phyloP scores from a whole-genome alignment of 441 rosid genomes.

The Bocquillonia castaneifolia region DNA sequence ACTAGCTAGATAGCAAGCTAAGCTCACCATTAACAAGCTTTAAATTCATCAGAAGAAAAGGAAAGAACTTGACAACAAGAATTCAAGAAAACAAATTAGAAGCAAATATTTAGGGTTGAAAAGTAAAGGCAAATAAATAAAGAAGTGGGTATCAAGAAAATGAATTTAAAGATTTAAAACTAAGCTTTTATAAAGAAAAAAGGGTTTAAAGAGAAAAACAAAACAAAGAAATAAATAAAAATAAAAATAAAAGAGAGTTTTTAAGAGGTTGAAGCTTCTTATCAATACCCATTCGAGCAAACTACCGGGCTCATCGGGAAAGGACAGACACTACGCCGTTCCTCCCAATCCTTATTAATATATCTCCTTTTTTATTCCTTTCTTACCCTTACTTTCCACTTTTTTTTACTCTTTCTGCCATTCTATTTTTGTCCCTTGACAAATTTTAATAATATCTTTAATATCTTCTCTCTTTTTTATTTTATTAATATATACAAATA shows the following conservation, averaged over 20 bases:
- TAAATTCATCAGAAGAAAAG: background rate
- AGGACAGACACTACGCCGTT: constrained; percentile 47
- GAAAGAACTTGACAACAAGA: background rate
- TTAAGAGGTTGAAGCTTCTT: background rate
- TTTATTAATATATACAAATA: background rate
- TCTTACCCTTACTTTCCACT: constrained; percentile 12
- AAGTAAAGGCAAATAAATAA: background rate
- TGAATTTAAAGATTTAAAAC: background rate
- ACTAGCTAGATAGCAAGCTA: too few relatives aligned
- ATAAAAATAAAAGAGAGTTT: background rate
- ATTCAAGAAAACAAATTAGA: too few relatives aligned
- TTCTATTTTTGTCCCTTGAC: background rate
- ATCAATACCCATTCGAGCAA: constrained; percentile 41
- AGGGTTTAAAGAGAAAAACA: background rate
- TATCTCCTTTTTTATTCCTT: constrained; percentile 19
- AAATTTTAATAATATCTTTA: background rate
- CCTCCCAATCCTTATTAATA: constrained; percentile 28
- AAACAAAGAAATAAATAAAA: background rate
- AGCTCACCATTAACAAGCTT: constrained; percentile 7
- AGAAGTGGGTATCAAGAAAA: background rate
- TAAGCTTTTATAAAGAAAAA: background rate
- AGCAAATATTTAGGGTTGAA: background rate
- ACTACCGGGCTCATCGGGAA: constrained; percentile 51
- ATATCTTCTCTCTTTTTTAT: too few relatives aligned
- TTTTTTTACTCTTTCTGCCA: constrained; percentile 26